A percentile compares a stretch with the other conserved stretches of the same genome.
Conservation (phyloP, 352 stramenopile species). For the Pythium monospermum region DNA sequence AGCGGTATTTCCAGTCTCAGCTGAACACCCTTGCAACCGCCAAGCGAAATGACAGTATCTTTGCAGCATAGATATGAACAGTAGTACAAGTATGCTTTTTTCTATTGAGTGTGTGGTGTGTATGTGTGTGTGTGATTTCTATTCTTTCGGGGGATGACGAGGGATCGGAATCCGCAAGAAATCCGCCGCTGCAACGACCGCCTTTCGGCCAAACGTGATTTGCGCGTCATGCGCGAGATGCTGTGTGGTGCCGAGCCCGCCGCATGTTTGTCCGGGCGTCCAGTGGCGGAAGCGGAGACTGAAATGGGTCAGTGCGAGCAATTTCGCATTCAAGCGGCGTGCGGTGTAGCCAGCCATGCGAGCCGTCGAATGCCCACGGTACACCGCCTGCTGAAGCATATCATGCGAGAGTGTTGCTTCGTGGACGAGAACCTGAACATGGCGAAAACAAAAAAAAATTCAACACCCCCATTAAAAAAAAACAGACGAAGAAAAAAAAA, state of each 20-base stretch:
- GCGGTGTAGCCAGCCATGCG: conserved; percentile 73
- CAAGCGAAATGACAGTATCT: conserved; percentile 15
- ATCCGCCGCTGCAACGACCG: conserved; percentile 67
- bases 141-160: conserved; percentile 2
- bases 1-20: conserved; percentile 19
- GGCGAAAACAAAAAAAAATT: not conserved
- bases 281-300: conserved; percentile 80
- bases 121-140: not conserved
- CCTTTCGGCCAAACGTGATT: conserved; percentile 51
- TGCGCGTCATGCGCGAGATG: conserved; percentile 67
- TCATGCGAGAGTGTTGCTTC: conserved; percentile 76
- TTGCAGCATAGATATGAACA: not conserved
- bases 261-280: conserved; percentile 24
- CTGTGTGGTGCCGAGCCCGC: conserved; percentile 43
- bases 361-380: conserved; percentile 76
- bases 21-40: conserved; percentile 14
- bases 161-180: conserved; percentile 80
- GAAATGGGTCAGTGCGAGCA: conserved; percentile 83
- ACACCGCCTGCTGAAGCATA: conserved; percentile 53
- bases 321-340: conserved; percentile 65
- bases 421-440: conserved; percentile 72
- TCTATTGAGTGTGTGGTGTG: conserved; percentile 21
- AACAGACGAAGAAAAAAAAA: not conserved
- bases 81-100: not conserved
- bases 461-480: not conserved